Evolutionary conservation across 2,329 filamentous ascomycete genomes (phyloP), one percentile per base, ranked within the genome.

Genomic region (Cercospora zeina): DNA sequence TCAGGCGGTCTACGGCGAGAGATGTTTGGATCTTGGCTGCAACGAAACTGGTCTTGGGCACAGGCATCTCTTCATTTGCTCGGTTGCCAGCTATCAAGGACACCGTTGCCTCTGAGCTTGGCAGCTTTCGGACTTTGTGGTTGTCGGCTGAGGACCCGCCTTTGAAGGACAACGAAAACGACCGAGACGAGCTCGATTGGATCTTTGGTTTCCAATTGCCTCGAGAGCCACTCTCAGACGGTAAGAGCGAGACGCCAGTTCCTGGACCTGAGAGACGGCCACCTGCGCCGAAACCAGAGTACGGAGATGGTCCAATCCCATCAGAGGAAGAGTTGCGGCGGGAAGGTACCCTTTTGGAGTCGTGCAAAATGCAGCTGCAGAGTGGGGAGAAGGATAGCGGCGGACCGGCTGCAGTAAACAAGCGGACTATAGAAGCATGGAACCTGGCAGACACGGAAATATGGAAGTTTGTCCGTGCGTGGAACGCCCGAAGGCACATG

Each of bases 161-260:
- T 5, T 75, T 78, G 1, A 61, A 67, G 56, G 65, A 69, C 54
- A 74, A 64, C 63, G 70, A 65, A 37, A 72, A 75, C 27, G 76
- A 88, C 7, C 79, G 96, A 10, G 73, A 75, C 36, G 76, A 88
- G 4, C 79, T 96, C 2, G 89, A 93, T 72, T 97, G 92, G 91
- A 84, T 89, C 68, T 91, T 97, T 73, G 95, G 93, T 58, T 97
- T 97, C 76, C 80, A 82, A 13, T 82, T 97, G 9, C 90, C 93
- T 1, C 81, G 82, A 51, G 77, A 80, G 19, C 77, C 79, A 10
- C 79, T 83, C 3, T 76, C 81, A 42, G 79, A 81, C 30, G 83
- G 81, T 51, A 82, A 83, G 64, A 83, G 83, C 13, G 79, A 82
- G 67, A 83, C 85, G 1, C 84, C 85, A 0, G 81, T 85, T 5